These are phyloP conservation scores for Macrophomina phaseolina DNA, from an alignment of 2,329 filamentous ascomycete species.

Conservation along the genomic window DNA sequence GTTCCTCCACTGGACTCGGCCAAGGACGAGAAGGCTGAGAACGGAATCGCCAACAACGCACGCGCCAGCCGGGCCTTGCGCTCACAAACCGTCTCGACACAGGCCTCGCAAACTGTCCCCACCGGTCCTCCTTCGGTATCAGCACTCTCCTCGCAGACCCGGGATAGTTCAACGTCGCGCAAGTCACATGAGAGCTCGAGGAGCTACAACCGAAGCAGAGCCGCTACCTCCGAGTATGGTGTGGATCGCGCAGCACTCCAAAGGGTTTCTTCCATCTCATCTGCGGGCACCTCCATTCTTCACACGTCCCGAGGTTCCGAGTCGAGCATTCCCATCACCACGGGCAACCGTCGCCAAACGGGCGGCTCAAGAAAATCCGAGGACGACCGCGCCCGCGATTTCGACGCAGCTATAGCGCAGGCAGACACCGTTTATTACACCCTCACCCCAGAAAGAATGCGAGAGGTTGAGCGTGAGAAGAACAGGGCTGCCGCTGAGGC, in stretches of 20 bases:
- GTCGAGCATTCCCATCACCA: conserved; percentile 32
- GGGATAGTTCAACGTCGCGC: conserved; percentile 11
- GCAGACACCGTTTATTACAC: conserved; percentile 58
- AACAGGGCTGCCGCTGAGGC: conserved; percentile 12
- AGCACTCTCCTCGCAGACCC: conserved; percentile 14
- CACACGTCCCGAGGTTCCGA: conserved; percentile 43
- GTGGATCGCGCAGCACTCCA: conserved; percentile 40
- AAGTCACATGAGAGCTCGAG: conserved; percentile 19
- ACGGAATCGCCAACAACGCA: neutral
- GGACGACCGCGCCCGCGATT: conserved; percentile 50
- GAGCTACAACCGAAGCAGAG: conserved; percentile 2
- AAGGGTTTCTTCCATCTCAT: conserved; percentile 43
- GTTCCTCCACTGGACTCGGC: neutral
- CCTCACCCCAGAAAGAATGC: conserved; percentile 54
- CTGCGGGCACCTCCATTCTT: conserved; percentile 39
- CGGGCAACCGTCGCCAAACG: neutral
- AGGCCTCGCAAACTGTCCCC: conserved; percentile 13
- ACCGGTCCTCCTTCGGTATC: conserved; percentile 15
- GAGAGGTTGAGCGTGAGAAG: conserved; percentile 47
- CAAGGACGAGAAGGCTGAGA: neutral
- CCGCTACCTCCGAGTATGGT: conserved; percentile 32
- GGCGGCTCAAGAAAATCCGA: conserved; percentile 44
- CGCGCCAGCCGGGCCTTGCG: conserved; percentile 9
- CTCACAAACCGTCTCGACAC: conserved; percentile 18
- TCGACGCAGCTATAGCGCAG: conserved; percentile 54